Conservation (phyloP, 2,329 filamentous ascomycete genomes). For the Pseudocercospora eumusae region DNA sequence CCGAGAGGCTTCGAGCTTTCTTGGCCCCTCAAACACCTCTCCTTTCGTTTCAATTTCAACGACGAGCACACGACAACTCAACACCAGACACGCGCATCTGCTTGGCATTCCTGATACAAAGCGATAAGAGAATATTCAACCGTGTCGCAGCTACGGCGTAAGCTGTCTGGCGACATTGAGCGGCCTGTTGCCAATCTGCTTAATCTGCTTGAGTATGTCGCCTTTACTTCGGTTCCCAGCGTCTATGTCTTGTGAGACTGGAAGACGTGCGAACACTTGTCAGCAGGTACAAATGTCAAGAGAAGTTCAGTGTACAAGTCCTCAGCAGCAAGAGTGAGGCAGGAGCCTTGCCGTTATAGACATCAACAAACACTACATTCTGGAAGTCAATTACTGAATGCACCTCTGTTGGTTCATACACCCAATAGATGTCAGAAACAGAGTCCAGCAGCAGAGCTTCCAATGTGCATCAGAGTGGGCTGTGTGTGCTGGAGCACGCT, state of each 20-base stretch:
- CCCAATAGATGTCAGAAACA: too few relatives aligned
- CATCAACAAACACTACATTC: too few relatives aligned
- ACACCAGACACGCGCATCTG: neutral
- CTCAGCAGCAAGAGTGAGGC: too few relatives aligned
- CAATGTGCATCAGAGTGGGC: neutral
- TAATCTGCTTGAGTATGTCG: neutral
- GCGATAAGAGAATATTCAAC: neutral
- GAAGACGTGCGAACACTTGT: too few relatives aligned
- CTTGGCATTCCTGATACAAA: neutral
- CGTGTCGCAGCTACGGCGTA: neutral
- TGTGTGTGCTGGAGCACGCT: neutral
- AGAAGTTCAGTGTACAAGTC: too few relatives aligned
- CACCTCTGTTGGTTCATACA: too few relatives aligned
- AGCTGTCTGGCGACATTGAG: neutral
- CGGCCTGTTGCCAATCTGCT: neutral
- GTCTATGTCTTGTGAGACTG: too few relatives aligned
- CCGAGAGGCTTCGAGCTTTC: neutral
- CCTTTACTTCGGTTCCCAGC: too few relatives aligned
- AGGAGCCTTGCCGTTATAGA: too few relatives aligned
- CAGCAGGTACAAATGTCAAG: too few relatives aligned
- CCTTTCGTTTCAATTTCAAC: conserved; percentile 3
- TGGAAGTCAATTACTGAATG: too few relatives aligned
- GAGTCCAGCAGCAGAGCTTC: neutral
- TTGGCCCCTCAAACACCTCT: neutral
- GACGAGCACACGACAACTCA: neutral